Conservation (phyloP, 768 basidiomycete genomes). For the Kwoniella sp. region DNA sequence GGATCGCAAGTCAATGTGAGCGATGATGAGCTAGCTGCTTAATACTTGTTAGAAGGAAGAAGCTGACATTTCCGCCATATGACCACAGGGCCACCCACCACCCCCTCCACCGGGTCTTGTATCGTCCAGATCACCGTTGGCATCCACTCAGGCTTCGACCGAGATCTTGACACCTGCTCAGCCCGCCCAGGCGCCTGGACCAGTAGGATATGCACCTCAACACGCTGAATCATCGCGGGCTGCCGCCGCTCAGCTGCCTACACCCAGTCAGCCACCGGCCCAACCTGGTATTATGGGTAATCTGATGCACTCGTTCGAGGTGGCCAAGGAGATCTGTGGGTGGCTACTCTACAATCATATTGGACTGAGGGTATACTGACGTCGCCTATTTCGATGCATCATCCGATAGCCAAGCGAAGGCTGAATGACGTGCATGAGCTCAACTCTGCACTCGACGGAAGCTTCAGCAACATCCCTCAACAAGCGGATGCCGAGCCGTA, state of each 20-base stretch:
- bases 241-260: constrained; percentile 1
- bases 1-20: constrained; percentile 34
- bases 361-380: too few species aligned
- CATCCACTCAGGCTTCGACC: constrained; percentile 18
- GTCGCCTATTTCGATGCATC: background rate
- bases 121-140: constrained; percentile 18
- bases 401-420: constrained; percentile 44
- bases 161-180: constrained; percentile 11
- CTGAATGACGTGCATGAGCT: constrained; percentile 78
- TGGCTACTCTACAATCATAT: background rate
- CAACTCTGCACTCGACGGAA: constrained; percentile 90
- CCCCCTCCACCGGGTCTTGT: constrained; percentile 38
- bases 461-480: constrained; percentile 83
- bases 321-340: constrained; percentile 91
- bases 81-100: constrained; percentile 30
- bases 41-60: background rate
- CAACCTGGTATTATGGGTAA: constrained; percentile 73
- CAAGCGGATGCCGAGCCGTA: constrained; percentile 95
- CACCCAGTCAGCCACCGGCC: background rate
- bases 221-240: constrained; percentile 48
- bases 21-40: background rate
- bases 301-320: constrained; percentile 91
- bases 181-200: constrained; percentile 49
- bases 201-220: constrained; percentile 62
- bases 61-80: too few species aligned